Evolutionary conservation across 2,329 filamentous ascomycete species (phyloP).

Genomic region (Fusarium staphyleae): DNA sequence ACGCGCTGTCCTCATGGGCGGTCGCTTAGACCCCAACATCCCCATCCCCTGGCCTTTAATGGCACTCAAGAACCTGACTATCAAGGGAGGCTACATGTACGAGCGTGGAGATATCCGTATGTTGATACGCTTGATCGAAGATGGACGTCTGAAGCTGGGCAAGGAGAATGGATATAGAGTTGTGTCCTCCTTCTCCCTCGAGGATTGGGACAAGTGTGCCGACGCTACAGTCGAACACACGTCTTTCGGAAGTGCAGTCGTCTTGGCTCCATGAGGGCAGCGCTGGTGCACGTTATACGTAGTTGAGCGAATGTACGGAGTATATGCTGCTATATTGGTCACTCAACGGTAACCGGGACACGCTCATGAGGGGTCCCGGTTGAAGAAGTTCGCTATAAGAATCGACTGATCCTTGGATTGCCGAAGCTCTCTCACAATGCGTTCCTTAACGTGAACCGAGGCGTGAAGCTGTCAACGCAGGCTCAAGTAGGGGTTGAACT

Average conservation of each 20-base stretch:
- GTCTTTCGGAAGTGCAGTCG: constrained; percentile 19
- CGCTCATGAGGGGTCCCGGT: not conserved
- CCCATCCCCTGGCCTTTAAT: constrained; percentile 23
- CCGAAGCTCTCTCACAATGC: constrained; percentile 31
- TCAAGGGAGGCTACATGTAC: constrained; percentile 54
- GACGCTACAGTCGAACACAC: constrained; percentile 20
- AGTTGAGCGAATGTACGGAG: too few species aligned
- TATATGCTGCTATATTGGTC: too few species aligned
- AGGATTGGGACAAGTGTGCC: constrained; percentile 29
- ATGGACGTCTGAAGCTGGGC: constrained; percentile 22
- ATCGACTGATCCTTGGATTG: constrained; percentile 38
- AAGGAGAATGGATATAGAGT: constrained; percentile 25
- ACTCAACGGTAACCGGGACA: not conserved
- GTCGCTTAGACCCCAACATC: constrained; percentile 42
- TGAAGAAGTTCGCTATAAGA: constrained; percentile 26
- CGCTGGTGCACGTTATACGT: too few species aligned
- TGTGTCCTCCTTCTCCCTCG: constrained; percentile 10
- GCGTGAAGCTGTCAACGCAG: too few species aligned
- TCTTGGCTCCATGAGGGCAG: constrained; percentile 14
- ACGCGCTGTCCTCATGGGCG: constrained; percentile 37
- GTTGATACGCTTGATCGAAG: constrained; percentile 22
- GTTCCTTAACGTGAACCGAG: too few species aligned
- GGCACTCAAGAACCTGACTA: constrained; percentile 45
- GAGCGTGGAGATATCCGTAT: constrained; percentile 27
- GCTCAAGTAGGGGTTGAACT: not conserved